Conservation (phyloP, 805 yeast species). For the Pichia scutulata region DNA sequence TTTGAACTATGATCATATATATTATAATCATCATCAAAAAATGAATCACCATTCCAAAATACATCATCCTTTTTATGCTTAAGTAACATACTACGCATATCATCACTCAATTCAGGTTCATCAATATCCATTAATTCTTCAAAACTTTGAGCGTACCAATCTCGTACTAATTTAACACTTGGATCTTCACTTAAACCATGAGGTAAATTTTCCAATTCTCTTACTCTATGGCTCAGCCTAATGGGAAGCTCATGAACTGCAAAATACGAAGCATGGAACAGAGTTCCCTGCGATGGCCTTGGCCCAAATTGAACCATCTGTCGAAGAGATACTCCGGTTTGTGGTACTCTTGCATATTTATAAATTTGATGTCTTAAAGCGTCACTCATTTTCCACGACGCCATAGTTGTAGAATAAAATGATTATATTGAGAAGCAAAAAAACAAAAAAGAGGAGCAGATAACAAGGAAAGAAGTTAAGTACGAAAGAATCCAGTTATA, state of each 20-base stretch:
- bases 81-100: slow-evolving; percentile 30
- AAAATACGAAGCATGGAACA: slow-evolving; percentile 78
- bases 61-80: slow-evolving; percentile 27
- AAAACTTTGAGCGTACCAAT: slow-evolving; percentile 90
- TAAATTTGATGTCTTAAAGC: slow-evolving; percentile 47
- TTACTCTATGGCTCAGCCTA: slow-evolving; percentile 76
- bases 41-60: slow-evolving; percentile 7
- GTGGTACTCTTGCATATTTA: slow-evolving; percentile 64
- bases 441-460: not conserved
- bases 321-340: slow-evolving; percentile 74
- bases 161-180: slow-evolving; percentile 64
- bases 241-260: slow-evolving; percentile 83
- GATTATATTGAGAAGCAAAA: not conserved
- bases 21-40: not conserved
- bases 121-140: slow-evolving; percentile 67
- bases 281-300: slow-evolving; percentile 65
- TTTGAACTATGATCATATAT: not conserved
- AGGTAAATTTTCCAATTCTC: slow-evolving; percentile 76
- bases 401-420: not conserved
- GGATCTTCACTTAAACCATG: slow-evolving; percentile 66
- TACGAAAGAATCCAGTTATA: not conserved
- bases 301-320: slow-evolving; percentile 93
- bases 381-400: slow-evolving; percentile 41
- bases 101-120: slow-evolving; percentile 39
- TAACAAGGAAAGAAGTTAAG: not conserved